Conservation (phyloP, 2,329 filamentous ascomycete genomes). For the Colletotrichum sp. region DNA sequence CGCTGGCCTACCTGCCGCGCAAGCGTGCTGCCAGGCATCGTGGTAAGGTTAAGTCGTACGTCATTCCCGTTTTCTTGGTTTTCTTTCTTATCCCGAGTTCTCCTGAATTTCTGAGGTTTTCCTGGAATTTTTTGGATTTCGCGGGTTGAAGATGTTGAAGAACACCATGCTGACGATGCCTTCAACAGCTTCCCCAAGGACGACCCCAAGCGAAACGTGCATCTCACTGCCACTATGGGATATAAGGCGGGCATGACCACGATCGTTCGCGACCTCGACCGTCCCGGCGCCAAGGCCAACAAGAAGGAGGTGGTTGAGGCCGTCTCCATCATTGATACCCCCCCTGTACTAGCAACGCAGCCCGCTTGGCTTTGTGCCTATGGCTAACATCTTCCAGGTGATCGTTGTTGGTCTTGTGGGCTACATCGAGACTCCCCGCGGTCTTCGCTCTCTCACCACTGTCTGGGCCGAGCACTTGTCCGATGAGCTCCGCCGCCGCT, state of each 20-base stretch:
- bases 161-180: too few relatives aligned
- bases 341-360: conserved; percentile 91
- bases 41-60: conserved; percentile 72
- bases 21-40: conserved; percentile 95
- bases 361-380: conserved; percentile 78
- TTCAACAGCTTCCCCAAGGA: conserved; percentile 93
- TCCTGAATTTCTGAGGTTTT: too few relatives aligned
- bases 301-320: conserved; percentile 98
- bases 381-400: conserved; percentile 84
- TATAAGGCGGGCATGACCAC: conserved; percentile 99
- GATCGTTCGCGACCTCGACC: conserved; percentile 98
- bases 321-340: conserved; percentile 87
- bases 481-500: conserved; percentile 98
- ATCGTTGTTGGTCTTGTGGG: conserved; percentile 99
- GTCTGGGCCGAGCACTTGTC: conserved; percentile 99
- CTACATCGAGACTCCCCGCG: conserved; percentile 99
- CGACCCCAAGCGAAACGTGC: conserved; percentile 63
- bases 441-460: conserved; percentile 98
- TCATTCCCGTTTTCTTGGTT: neutral
- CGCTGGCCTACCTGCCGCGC: conserved; percentile 83
- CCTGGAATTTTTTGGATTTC: too few relatives aligned
- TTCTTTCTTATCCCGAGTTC: too few relatives aligned
- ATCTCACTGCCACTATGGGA: conserved; percentile 97
- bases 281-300: conserved; percentile 98
- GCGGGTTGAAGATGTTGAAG: too few relatives aligned